Evolutionary conservation across 2,329 filamentous ascomycete species (phyloP).

Genomic region (Fusarium albidum): DNA sequence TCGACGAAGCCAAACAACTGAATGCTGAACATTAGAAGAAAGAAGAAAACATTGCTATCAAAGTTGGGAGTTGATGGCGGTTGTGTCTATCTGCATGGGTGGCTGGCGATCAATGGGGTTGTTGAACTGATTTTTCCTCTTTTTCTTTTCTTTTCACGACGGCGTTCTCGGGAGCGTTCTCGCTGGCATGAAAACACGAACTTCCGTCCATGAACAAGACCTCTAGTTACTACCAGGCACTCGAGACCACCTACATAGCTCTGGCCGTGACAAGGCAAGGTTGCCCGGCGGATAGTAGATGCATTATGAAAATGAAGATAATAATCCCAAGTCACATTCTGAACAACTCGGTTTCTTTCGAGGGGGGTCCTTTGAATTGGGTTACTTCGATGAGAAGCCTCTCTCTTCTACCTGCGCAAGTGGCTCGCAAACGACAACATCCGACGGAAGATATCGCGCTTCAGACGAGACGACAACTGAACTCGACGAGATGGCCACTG

Average conservation of each 20-base stretch:
- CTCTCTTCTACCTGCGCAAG: conserved; percentile 9
- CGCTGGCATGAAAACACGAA: conserved; percentile 10
- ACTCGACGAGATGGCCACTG: conserved; percentile 1
- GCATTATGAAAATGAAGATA: conserved; percentile 15
- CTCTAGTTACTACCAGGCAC: conserved; percentile 10
- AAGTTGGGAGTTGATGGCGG: conserved; percentile 28
- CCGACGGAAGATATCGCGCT: conserved; percentile 23
- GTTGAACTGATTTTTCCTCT: too few relatives aligned
- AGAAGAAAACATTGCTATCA: conserved; percentile 13
- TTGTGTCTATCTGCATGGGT: conserved; percentile 33
- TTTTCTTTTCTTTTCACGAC: conserved; percentile 17
- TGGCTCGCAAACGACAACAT: conserved; percentile 11
- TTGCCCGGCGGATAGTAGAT: conserved; percentile 15
- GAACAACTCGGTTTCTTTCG: neutral
- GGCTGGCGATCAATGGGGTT: conserved; percentile 20
- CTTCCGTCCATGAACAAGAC: conserved; percentile 16
- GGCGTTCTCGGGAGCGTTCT: conserved; percentile 20
- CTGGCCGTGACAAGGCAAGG: neutral
- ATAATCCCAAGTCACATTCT: conserved; percentile 9
- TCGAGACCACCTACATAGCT: conserved; percentile 8
- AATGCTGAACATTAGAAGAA: conserved; percentile 12
- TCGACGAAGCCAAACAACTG: conserved; percentile 12
- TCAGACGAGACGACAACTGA: conserved; percentile 11
- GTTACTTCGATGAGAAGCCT: conserved; percentile 3
- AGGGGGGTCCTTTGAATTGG: conserved; percentile 10